These are phyloP conservation scores for Amyloporia xantha DNA, from an alignment of 768 basidiomycete genomes.

Conservation along the genomic window DNA sequence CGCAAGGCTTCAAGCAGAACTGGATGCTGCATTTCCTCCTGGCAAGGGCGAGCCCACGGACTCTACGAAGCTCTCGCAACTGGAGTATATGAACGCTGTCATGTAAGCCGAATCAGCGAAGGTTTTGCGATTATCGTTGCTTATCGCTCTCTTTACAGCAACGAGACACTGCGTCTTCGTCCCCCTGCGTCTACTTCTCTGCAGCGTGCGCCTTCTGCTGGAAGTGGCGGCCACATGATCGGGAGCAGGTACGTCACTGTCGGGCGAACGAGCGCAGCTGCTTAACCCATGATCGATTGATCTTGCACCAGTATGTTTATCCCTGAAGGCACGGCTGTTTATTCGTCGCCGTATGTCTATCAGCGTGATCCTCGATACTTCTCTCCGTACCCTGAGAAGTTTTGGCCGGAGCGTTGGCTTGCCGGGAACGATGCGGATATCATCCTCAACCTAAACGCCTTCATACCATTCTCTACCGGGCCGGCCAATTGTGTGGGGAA, in stretches of 20 bases:
- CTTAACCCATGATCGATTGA: background rate
- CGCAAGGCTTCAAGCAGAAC: conserved; percentile 16
- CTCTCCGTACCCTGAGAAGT: conserved; percentile 32
- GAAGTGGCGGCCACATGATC: conserved; percentile 28
- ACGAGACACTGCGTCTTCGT: conserved; percentile 37
- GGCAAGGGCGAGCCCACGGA: conserved; percentile 11
- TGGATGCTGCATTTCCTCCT: conserved; percentile 18
- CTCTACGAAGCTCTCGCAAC: conserved; percentile 2
- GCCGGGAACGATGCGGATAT: background rate
- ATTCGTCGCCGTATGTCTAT: conserved; percentile 33
- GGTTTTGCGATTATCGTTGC: background rate
- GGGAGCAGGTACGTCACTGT: conserved; percentile 25
- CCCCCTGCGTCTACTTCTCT: conserved; percentile 34
- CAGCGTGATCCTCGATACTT: conserved; percentile 41
- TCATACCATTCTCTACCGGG: conserved; percentile 10
- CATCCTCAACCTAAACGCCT: conserved; percentile 11
- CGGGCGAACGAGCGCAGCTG: background rate
- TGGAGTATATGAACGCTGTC: conserved; percentile 11
- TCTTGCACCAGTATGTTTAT: conserved; percentile 4
- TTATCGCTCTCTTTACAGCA: conserved; percentile 22
- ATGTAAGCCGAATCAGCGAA: conserved; percentile 6
- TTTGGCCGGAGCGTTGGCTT: conserved; percentile 39
- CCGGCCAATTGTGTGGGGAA: conserved; percentile 10
- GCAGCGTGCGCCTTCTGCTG: conserved; percentile 26
- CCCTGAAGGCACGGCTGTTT: conserved; percentile 13